Evolutionary conservation across 2,329 filamentous ascomycete genomes (phyloP).

Genomic region (Leptographium wingfieldii): DNA sequence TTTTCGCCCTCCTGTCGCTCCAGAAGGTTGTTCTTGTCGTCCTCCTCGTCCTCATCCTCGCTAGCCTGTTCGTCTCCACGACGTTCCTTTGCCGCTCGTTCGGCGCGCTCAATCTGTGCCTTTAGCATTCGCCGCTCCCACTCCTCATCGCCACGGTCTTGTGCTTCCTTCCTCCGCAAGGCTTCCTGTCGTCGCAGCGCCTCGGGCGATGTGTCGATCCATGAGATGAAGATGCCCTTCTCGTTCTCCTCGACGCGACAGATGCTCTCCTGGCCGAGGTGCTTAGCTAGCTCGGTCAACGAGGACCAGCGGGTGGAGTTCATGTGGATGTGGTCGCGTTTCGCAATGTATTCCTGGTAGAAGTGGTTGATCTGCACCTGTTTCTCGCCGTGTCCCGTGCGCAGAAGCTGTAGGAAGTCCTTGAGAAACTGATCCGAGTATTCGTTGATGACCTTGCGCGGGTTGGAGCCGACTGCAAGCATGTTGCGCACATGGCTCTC

Average conservation of each 20-base stretch:
- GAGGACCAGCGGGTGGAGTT: conserved; percentile 83
- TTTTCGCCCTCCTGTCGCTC: conserved; percentile 61
- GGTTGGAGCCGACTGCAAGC: conserved; percentile 74
- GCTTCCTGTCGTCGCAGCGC: conserved; percentile 70
- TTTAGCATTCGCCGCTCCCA: conserved; percentile 70
- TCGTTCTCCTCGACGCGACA: conserved; percentile 81
- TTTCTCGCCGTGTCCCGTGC: conserved; percentile 84
- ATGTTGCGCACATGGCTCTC: conserved; percentile 87
- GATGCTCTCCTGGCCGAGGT: conserved; percentile 74
- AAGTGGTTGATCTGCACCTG: conserved; percentile 81
- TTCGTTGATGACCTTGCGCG: conserved; percentile 70
- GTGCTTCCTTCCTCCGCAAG: conserved; percentile 67
- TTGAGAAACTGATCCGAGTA: conserved; percentile 69
- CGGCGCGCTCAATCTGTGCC: conserved; percentile 71
- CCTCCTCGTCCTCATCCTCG: conserved; percentile 26
- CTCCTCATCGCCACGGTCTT: conserved; percentile 85
- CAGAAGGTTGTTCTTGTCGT: conserved; percentile 32
- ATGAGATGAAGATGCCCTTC: conserved; percentile 75
- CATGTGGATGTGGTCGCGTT: conserved; percentile 76
- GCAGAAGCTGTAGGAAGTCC: conserved; percentile 65
- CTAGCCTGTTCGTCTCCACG: conserved; percentile 29
- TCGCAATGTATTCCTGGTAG: conserved; percentile 85
- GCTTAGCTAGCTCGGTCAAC: conserved; percentile 80
- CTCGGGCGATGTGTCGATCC: conserved; percentile 86
- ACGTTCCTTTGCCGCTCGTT: conserved; percentile 40